Evolutionary conservation across 257 asterid genomes (phyloP).

Genomic region (Handroanthus guayacan): DNA sequence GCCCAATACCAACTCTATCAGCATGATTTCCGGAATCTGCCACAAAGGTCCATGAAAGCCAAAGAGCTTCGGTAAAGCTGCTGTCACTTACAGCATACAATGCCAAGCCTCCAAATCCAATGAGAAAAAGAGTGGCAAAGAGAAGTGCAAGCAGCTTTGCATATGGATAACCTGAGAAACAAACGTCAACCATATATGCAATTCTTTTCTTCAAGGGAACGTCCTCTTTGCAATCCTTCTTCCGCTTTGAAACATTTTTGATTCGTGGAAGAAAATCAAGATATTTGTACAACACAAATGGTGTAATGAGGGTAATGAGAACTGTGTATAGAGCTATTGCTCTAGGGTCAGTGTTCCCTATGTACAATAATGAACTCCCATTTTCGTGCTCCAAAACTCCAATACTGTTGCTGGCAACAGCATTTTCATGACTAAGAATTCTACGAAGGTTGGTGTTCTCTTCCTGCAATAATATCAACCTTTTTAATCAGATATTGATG

Average conservation of each 20-base stretch:
- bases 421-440: conserved; percentile 49
- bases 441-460: conserved; percentile 59
- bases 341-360: conserved; percentile 61
- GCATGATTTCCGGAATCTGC: conserved; percentile 99
- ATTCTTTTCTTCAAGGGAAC: conserved; percentile 87
- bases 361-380: conserved; percentile 47
- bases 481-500: conserved; percentile 35
- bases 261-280: conserved; percentile 76
- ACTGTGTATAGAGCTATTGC: conserved; percentile 73
- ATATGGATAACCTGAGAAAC: conserved; percentile 92
- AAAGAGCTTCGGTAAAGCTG: conserved; percentile 88
- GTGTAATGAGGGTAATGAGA: conserved; percentile 67
- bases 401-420: conserved; percentile 38
- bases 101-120: conserved; percentile 94
- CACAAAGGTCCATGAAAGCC: conserved; percentile 96
- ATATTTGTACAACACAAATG: conserved; percentile 75
- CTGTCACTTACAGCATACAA: conserved; percentile 92
- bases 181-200: conserved; percentile 92
- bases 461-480: conserved; percentile 63
- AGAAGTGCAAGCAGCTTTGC: conserved; percentile 98
- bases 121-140: conserved; percentile 91
- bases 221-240: conserved; percentile 69
- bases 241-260: conserved; percentile 54
- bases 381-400: conserved; percentile 49
- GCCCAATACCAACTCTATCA: conserved; percentile 87